Conservation (phyloP, 208 protist species). For the Trypanosoma melophagium region DNA sequence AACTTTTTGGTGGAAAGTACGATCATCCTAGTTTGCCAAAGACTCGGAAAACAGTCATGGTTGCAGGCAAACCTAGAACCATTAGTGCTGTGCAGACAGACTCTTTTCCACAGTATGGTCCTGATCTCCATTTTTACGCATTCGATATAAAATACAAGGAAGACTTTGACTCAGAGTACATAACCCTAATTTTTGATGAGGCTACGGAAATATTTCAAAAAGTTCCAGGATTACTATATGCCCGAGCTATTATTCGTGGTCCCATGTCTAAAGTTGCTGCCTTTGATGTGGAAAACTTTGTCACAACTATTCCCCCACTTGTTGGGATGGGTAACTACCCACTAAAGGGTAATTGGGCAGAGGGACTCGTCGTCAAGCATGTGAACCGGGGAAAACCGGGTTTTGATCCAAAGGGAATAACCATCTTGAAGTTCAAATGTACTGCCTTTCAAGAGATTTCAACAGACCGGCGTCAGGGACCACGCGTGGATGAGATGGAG, state of each 20-base stretch:
- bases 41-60: constrained; percentile 41
- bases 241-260: constrained; percentile 68
- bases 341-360: constrained; percentile 77
- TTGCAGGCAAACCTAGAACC: constrained; percentile 42
- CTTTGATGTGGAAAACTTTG: constrained; percentile 83
- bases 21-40: constrained; percentile 70
- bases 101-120: constrained; percentile 86
- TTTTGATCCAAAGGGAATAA: constrained; percentile 56
- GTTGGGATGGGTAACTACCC: constrained; percentile 87
- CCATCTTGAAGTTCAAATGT: constrained; percentile 87
- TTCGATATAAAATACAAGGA: constrained; percentile 85
- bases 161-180: constrained; percentile 30
- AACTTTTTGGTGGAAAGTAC: constrained; percentile 89
- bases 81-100: constrained; percentile 75
- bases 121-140: constrained; percentile 85
- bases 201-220: constrained; percentile 63
- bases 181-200: constrained; percentile 71
- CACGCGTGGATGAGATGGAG: constrained; percentile 74
- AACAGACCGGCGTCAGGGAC: constrained; percentile 65
- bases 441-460: constrained; percentile 87
- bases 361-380: constrained; percentile 85
- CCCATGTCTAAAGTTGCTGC: constrained; percentile 73
- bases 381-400: constrained; percentile 49
- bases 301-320: constrained; percentile 75
- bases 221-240: constrained; percentile 76